Evolutionary conservation across 192 early-diverging fungal species (phyloP), one percentile per base, ranked within the genome.

Genomic region (Coemansia sp.): DNA sequence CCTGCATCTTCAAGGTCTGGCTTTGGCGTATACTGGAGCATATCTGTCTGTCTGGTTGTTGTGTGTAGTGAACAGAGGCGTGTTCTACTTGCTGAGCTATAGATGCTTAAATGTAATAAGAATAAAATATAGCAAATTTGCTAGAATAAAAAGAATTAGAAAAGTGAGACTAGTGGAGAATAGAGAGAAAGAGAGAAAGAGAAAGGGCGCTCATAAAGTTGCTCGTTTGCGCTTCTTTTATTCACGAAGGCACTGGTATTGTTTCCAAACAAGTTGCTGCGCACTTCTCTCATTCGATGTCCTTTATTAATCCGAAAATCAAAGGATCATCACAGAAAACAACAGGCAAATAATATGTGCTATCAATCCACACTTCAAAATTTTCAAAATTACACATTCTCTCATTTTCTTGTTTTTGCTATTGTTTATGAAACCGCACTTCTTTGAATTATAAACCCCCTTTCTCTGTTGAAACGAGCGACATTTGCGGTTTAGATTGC

Each of bases 11-110:
- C 60, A n/a, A 23, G 25, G 13, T 52, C 27, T 0, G 10, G 6
- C 28, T 57, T 59, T n/a, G 54, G 50, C 23, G 61, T 50, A 44
- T 55, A 67, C 57, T 67, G 60, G 15, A 42, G 22, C 60, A 62
- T 62, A 22, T 2, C 42, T 25, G 15, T 25, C 7, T 6, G 45
- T 48, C 15, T 25, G 20, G 13, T 19, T 44, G 0, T 44, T n/a
- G n/a, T n/a, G n/a, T n/a, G n/a, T n/a, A n/a, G 41, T 44, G n/a
- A n/a, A 19, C 41, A n/a, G 13, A 19, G n/a, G n/a, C n/a, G 6
- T 44, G 17, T 6, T 44, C 11, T 44, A 19, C 45, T 48, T 7
- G 45, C 25, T 48, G 22, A 48, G 45, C 23, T 2, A 48, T 20
- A 10, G 7, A 11, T 11, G 20, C 3, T 48, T 8, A 25, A 25